These are phyloP conservation scores for Fusarium bulbicola DNA, from an alignment of 2,329 filamentous ascomycete genomes.

Conservation along the genomic window DNA sequence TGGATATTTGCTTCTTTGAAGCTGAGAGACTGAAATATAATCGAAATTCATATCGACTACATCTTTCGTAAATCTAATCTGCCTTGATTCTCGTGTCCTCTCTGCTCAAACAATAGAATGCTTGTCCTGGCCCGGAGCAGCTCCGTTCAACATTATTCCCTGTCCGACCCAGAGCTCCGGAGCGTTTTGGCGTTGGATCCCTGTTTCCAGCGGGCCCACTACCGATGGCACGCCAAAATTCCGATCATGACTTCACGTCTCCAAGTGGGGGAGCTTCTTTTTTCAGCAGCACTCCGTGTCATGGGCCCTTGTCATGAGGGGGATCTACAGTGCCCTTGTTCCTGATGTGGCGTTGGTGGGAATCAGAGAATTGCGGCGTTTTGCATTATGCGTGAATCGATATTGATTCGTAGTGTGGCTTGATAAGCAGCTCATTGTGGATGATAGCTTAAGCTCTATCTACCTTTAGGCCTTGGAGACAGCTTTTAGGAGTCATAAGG, in stretches of 20 bases:
- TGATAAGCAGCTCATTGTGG: slow-evolving; percentile 1
- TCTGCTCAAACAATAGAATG: neutral
- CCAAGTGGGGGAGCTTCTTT: slow-evolving; percentile 4
- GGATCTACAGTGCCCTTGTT: slow-evolving; percentile 25
- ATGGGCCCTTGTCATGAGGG: slow-evolving; percentile 36
- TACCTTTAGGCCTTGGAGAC: neutral
- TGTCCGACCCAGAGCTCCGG: slow-evolving; percentile 5
- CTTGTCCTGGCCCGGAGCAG: slow-evolving; percentile 5
- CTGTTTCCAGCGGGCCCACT: neutral
- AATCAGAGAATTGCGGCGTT: slow-evolving; percentile 13
- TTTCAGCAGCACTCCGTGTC: slow-evolving; percentile 17
- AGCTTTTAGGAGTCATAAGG: neutral
- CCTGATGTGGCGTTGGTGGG: slow-evolving; percentile 28
- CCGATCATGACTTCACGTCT: slow-evolving; percentile 28
- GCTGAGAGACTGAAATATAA: neutral
- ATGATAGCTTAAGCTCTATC: neutral
- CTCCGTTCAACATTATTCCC: slow-evolving; percentile 9
- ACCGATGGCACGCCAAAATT: slow-evolving; percentile 24
- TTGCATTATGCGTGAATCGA: slow-evolving; percentile 10
- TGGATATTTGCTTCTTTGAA: slow-evolving; percentile 8
- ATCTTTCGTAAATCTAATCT: neutral
- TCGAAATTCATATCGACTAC: neutral
- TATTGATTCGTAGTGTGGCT: slow-evolving; percentile 7
- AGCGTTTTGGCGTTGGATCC: neutral
- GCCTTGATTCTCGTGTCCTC: neutral